A percentile compares a stretch with the other conserved stretches of the same genome.
phyloP scores from a whole-genome alignment of 495 filamentous ascomycete species.

The Talaromyces wortmannii region DNA sequence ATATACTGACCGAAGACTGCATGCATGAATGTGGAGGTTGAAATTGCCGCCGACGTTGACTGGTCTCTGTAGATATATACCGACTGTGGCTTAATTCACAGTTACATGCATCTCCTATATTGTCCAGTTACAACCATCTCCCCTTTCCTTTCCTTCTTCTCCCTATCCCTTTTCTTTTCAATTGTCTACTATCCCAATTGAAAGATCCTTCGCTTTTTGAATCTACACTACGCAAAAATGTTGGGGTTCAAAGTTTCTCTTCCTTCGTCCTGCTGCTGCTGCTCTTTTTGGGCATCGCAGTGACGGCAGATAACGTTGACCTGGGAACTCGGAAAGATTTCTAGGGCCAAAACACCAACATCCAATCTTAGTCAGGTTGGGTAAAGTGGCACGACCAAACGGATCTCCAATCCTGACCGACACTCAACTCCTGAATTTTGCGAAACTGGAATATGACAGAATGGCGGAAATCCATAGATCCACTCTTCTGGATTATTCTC shows the following conservation, averaged over 20 bases:
- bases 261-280: background rate
- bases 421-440: background rate
- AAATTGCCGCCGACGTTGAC: background rate
- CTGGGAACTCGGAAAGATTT: background rate
- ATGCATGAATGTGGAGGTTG: background rate
- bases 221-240: background rate
- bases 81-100: background rate
- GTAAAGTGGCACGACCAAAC: background rate
- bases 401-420: background rate
- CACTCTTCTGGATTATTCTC: background rate
- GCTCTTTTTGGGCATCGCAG: background rate
- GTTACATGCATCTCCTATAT: background rate
- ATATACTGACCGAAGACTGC: background rate
- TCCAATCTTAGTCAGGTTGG: background rate
- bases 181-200: background rate
- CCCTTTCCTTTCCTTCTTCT: background rate
- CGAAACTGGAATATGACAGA: background rate
- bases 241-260: background rate
- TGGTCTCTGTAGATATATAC: background rate
- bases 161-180: background rate
- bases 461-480: background rate
- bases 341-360: background rate
- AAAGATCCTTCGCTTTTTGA: background rate
- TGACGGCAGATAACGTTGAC: too few species aligned
- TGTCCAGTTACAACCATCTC: background rate